phyloP scores from a whole-genome alignment of 2,329 filamentous ascomycete genomes.

The Daldinia sp. region DNA sequence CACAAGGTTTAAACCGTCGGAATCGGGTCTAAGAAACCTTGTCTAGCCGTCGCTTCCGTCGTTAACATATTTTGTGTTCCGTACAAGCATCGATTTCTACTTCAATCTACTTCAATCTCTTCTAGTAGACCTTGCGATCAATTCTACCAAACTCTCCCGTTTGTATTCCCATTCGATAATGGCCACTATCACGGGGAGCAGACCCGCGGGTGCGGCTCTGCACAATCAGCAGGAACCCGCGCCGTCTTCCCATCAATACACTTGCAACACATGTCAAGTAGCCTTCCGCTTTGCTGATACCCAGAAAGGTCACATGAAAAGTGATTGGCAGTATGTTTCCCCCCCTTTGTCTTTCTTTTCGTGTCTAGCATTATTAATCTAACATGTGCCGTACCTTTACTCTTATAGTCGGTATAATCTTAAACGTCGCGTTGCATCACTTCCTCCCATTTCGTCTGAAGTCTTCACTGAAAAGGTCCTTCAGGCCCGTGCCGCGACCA shows the following conservation, averaged over 20 bases:
- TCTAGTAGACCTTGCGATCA: conserved; percentile 1
- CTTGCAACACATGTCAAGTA: conserved; percentile 98
- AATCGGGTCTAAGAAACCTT: conserved; percentile 15
- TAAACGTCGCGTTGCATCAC: conserved; percentile 89
- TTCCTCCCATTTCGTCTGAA: conserved; percentile 91
- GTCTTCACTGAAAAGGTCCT: conserved; percentile 96
- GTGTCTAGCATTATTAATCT: conserved; percentile 20
- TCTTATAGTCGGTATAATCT: conserved; percentile 85
- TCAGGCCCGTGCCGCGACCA: conserved; percentile 86
- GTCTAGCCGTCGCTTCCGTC: conserved; percentile 23
- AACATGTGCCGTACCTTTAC: conserved; percentile 36
- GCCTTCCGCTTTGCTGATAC: conserved; percentile 94
- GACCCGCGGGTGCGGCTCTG: conserved; percentile 49
- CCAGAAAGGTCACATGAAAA: conserved; percentile 96
- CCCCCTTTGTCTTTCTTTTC: neutral
- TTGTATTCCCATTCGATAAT: conserved; percentile 53
- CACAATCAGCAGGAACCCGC: conserved; percentile 50
- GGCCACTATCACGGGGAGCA: conserved; percentile 61
- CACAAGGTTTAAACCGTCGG: conserved; percentile 1
- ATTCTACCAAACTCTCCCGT: conserved; percentile 4
- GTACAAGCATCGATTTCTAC: neutral
- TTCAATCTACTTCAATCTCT: neutral
- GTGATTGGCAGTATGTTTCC: conserved; percentile 93
- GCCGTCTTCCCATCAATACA: conserved; percentile 82
- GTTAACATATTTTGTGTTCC: conserved; percentile 9